Base-by-base conservation (phyloP, 495 filamentous ascomycete species). In the Lophiostoma macrostomum region DNA sequence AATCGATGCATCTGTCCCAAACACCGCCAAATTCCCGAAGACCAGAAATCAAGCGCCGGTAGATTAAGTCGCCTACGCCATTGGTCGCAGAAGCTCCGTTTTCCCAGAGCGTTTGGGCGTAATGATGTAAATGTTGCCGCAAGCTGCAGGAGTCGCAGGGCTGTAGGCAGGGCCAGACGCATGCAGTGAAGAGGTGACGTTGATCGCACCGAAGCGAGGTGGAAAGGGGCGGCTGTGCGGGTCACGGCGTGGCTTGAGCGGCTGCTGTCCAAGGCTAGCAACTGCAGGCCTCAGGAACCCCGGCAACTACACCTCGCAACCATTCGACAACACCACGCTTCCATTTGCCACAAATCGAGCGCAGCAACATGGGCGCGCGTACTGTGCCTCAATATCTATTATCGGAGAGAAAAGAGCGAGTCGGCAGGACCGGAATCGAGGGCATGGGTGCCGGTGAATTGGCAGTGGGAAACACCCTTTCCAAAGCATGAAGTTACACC, bases 121-220 rank as follows among this genome's bases (percentile, higher is more conserved):
- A 19, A 50, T 57, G 52, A 48, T 55, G 52, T 40, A 35, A 32
- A 41, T 48, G 32, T 23, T 12, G 24, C 31, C 19, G 12, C 4
- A 22, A 25, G 11, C 35, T 8, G 23, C 29, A 35, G 13, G 19
- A 13, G 35, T n/a, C 16, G 13, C n/a, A 22, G 18, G 20, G 42
- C 28, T 40, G 51, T 36, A 48, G 50, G 34, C 32, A 37, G 22
- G 28, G 41, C 25, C 20, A 50, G 32, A 30, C 30, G 54, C 28
- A 42, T 25, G 31, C n/a, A 18, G 25, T 47, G 34, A 30, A 42
- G 16, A 37, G 36, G 45, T 57, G 55, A 58, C 55, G 55, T 58
- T 48, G 55, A 58, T 58, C 48, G 23, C n/a, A 31, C 30, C 16
- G 24, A 58, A 58, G 55, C 48, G 48, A 57, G 19, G 11, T 50